phyloP scores from a whole-genome alignment of 306 rosid species.

The Quercus ilex region DNA sequence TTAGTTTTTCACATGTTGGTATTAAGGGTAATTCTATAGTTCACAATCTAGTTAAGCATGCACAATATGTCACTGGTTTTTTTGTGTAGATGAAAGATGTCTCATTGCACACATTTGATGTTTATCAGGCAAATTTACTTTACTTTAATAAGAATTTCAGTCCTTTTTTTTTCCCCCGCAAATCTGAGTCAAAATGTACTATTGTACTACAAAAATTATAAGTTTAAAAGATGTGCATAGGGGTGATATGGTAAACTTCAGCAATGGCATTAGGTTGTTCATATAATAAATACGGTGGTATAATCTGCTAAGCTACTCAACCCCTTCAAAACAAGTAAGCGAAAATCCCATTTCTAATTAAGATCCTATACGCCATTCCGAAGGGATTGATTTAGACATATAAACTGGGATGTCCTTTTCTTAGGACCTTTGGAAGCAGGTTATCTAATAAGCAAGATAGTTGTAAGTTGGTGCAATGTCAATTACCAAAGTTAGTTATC shows the following conservation, averaged over 20 bases:
- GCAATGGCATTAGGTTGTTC: neutral
- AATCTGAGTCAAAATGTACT: neutral
- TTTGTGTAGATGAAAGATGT: rapidly evolving
- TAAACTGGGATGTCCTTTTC: neutral
- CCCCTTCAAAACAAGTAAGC: neutral
- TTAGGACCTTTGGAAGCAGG: neutral
- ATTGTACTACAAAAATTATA: neutral
- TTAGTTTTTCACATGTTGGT: too few species aligned
- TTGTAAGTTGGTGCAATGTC: conserved; percentile 11
- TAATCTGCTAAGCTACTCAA: neutral
- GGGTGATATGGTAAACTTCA: neutral
- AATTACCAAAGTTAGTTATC: neutral
- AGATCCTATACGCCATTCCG: too few species aligned
- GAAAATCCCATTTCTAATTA: neutral
- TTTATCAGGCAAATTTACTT: too few species aligned
- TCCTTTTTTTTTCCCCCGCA: too few species aligned
- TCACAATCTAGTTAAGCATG: rapidly evolving
- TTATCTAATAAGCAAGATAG: conserved; percentile 4
- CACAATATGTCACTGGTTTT: too few species aligned
- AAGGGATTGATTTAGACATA: too few species aligned
- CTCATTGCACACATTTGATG: too few species aligned
- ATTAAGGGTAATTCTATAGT: rapidly evolving
- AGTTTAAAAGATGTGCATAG: neutral
- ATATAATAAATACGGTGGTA: neutral
- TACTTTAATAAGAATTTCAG: too few species aligned